Evolutionary conservation across 2,329 filamentous ascomycete species (phyloP).

Genomic region (Chrysoporthe puriensis): DNA sequence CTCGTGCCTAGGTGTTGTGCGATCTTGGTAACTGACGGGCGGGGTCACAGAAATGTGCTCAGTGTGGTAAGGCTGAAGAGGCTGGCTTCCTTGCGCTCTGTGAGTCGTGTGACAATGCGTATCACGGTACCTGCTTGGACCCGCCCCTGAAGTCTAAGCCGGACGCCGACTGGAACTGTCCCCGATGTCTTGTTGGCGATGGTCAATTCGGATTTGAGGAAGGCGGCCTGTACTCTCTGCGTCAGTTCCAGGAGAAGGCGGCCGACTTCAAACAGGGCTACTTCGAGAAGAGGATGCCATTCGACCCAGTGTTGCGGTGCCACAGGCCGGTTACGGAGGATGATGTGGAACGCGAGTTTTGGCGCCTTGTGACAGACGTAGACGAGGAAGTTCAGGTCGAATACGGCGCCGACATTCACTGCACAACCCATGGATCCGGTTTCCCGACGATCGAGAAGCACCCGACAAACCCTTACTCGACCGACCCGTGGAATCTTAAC

Average conservation of each 20-base stretch:
- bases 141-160: slow-evolving; percentile 78
- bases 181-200: slow-evolving; percentile 91
- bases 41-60: slow-evolving; percentile 72
- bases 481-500: slow-evolving; percentile 95
- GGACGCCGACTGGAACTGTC: slow-evolving; percentile 93
- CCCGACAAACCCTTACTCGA: slow-evolving; percentile 82
- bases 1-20: background rate
- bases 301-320: slow-evolving; percentile 81
- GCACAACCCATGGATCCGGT: slow-evolving; percentile 94
- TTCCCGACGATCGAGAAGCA: slow-evolving; percentile 94
- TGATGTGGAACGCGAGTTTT: slow-evolving; percentile 95
- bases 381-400: slow-evolving; percentile 97
- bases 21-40: background rate
- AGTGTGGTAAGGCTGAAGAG: slow-evolving; percentile 80
- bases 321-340: slow-evolving; percentile 86
- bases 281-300: slow-evolving; percentile 88
- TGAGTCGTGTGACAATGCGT: slow-evolving; percentile 89
- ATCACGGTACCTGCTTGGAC: slow-evolving; percentile 85
- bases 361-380: slow-evolving; percentile 89
- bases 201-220: slow-evolving; percentile 98
- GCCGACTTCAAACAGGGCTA: slow-evolving; percentile 94
- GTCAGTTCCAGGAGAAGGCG: slow-evolving; percentile 94
- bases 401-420: slow-evolving; percentile 97
- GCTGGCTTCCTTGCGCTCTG: slow-evolving; percentile 73
- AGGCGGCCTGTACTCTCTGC: slow-evolving; percentile 91